Conservation (phyloP, 345 rosid species). For the Tarenaya hassleriana region DNA sequence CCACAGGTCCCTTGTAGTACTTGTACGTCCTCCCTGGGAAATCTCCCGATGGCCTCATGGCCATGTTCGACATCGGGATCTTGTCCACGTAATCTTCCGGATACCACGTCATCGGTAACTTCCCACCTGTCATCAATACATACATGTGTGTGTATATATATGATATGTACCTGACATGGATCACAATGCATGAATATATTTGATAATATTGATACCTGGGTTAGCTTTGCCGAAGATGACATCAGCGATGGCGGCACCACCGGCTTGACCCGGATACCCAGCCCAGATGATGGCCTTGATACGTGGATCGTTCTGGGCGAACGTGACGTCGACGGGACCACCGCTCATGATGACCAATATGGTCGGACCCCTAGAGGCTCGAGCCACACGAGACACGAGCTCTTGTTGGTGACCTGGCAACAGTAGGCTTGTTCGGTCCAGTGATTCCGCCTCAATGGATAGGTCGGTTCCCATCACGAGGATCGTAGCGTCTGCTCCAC, state of each 20-base stretch:
- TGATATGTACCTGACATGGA: no score
- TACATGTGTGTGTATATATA: no score
- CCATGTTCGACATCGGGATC: conserved; percentile 91
- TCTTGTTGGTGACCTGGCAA: conserved; percentile 76
- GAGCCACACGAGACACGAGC: conserved; percentile 69
- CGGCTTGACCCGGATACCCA: conserved; percentile 97
- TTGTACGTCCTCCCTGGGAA: conserved; percentile 93
- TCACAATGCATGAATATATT: no score
- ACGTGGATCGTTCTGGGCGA: conserved; percentile 71
- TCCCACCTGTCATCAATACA: conserved; percentile 92
- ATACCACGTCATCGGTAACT: conserved; percentile 92
- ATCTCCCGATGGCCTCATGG: conserved; percentile 47
- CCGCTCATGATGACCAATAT: conserved; percentile 71
- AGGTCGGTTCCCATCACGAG: conserved; percentile 93
- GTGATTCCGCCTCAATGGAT: conserved; percentile 67
- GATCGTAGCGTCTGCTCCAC: conserved; percentile 59
- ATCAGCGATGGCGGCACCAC: conserved; percentile 79
- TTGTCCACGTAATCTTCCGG: conserved; percentile 65
- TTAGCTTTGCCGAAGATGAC: conserved; percentile 65
- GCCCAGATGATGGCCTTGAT: conserved; percentile 80
- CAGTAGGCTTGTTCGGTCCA: conserved; percentile 58
- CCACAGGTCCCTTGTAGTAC: conserved; percentile 87
- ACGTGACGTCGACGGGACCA: conserved; percentile 75
- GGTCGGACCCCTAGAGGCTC: conserved; percentile 60
- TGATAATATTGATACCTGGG: no score